Evolutionary conservation across 2,329 filamentous ascomycete species (phyloP), one percentile per base, ranked within the genome.

Genomic region (Cordyceps fumosorosea): DNA sequence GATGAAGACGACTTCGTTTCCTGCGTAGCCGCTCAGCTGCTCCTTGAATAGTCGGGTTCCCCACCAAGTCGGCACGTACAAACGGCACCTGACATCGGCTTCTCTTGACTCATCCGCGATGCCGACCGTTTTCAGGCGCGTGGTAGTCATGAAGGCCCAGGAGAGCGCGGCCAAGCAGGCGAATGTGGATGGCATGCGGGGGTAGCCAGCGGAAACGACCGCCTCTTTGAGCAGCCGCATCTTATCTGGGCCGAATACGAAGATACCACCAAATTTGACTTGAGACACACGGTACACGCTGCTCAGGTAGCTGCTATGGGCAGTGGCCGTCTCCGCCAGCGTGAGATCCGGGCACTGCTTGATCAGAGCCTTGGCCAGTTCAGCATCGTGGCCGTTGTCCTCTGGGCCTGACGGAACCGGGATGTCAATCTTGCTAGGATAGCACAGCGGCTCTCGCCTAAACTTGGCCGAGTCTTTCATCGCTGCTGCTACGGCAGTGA

Each of bases 41-140:
- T 69, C 62, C 16, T 8, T 59, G 60, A 76, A 76, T 0, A 74
- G 74, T 24, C 76, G 71, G 51, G 67, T 66, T 48, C 72, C 70
- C 76, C 76, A 79, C 65, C 77, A 77, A 5, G 77, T 76, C 57
- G 76, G 77, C 47, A 77, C 76, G 66, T 76, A 73, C 50, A 78
- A 64, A 55, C 68, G 68, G 4, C 73, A 68, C 8, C 18, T 50
- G 4, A 42, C 44, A 2, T 63, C 42, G 22, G 64, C 62, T 8
- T 64, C 37, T 18, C 56, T 56, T 4, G 45, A 44, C 44, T 64
- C 44, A 8, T 42, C 40, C 5, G 51, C 45, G 18, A 45, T 24
- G 42, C 48, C 40, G 48, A 44, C 16, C 47, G 34, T 50, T 62
- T 56, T 18, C 18, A 66, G 65, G 14, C 76, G 73, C 2, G 74